Conservation (phyloP, 768 basidiomycete species). For the Lepiota brunneoincarnata region DNA sequence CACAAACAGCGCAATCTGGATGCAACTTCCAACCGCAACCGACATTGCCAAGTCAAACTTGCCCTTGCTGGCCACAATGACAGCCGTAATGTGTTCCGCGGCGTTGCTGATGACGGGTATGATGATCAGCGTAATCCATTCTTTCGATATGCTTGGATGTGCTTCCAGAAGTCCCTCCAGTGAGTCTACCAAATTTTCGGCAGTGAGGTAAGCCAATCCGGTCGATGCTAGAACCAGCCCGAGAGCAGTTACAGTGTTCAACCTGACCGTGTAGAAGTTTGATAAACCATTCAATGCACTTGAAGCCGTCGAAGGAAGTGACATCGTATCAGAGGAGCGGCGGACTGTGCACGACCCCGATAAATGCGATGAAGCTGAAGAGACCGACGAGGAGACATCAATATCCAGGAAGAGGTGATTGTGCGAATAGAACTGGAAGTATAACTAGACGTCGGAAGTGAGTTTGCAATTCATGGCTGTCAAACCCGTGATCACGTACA, state of each 20-base stretch:
- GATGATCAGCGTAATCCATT: slow-evolving; percentile 44
- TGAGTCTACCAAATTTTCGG: slow-evolving; percentile 38
- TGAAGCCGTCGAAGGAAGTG: slow-evolving; percentile 16
- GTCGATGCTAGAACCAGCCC: slow-evolving; percentile 30
- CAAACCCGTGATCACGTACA: slow-evolving; percentile 13
- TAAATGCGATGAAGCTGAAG: slow-evolving; percentile 18
- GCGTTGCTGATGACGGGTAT: slow-evolving; percentile 41
- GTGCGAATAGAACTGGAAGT: slow-evolving; percentile 56
- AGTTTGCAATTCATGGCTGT: neutral
- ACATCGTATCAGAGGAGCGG: slow-evolving; percentile 10
- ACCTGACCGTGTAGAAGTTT: slow-evolving; percentile 25
- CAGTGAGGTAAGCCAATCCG: slow-evolving; percentile 38
- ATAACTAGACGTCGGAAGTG: slow-evolving; percentile 29
- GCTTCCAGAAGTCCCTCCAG: slow-evolving; percentile 36
- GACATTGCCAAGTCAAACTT: slow-evolving; percentile 43
- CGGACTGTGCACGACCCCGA: slow-evolving; percentile 24
- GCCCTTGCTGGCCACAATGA: slow-evolving; percentile 39
- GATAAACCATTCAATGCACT: slow-evolving; percentile 12
- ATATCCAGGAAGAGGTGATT: slow-evolving; percentile 41
- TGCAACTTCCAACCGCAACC: slow-evolving; percentile 41
- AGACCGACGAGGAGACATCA: slow-evolving; percentile 21
- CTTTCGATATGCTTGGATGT: slow-evolving; percentile 37
- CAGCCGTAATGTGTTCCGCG: slow-evolving; percentile 40
- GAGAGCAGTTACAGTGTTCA: slow-evolving; percentile 34
- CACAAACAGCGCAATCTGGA: slow-evolving; percentile 41